These are phyloP conservation scores for Penicillium coprophilum DNA, from an alignment of 495 filamentous ascomycete species.

Conservation along the genomic window DNA sequence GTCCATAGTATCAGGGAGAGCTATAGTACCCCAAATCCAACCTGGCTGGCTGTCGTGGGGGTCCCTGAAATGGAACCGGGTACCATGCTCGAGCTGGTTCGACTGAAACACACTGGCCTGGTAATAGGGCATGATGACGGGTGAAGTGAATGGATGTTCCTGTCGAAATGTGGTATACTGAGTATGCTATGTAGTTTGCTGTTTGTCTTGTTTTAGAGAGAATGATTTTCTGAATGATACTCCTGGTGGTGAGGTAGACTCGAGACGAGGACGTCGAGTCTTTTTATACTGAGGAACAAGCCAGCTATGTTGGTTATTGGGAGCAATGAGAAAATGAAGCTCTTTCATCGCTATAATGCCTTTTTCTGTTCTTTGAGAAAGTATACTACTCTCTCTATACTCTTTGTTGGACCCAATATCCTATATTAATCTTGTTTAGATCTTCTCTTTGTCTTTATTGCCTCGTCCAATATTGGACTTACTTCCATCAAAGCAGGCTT, in stretches of 20 bases:
- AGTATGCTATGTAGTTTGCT: too few relatives aligned
- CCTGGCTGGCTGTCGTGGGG: background rate
- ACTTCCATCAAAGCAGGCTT: background rate
- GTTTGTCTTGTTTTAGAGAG: too few relatives aligned
- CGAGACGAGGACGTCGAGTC: background rate
- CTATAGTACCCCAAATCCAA: background rate
- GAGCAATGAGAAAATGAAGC: background rate
- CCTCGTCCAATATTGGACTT: background rate
- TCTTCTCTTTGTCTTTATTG: background rate
- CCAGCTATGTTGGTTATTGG: background rate
- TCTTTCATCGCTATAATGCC: background rate
- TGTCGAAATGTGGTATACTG: too few relatives aligned
- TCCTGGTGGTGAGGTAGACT: background rate
- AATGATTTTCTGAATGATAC: background rate
- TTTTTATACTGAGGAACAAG: background rate
- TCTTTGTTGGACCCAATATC: background rate
- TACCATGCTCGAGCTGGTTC: background rate
- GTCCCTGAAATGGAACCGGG: background rate
- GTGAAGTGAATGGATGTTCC: background rate
- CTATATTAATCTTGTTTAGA: background rate
- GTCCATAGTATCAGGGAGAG: background rate
- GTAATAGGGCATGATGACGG: background rate
- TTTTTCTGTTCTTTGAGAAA: background rate
- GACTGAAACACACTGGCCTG: background rate
- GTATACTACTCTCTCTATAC: background rate